Evolutionary conservation across 768 basidiomycete species (phyloP), one percentile per base, ranked within the genome.

Genomic region (Psilocybe subaeruginosa): DNA sequence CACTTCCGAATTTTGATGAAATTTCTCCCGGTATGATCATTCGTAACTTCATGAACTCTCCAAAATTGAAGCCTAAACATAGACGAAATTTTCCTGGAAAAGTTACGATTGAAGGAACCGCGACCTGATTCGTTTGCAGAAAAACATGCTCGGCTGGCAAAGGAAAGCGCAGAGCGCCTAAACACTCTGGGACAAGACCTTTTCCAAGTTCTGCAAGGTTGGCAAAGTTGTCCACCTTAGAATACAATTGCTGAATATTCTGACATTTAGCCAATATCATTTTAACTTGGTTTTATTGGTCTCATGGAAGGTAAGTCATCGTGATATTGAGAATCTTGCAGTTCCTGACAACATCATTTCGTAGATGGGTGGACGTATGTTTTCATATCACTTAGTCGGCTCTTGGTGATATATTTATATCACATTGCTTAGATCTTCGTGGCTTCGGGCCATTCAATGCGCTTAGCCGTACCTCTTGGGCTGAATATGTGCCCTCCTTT

Each of bases 271-370:
- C 89, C 8, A 78, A 82, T 47, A 77, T 88, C 12, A 77, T 92
- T 46, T 74, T 91, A 47, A 81, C 82, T 8, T 90, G 89, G 87
- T 90, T 88, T 71, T 89, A 89, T 66, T 90, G 87, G 84, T 86
- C 82, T 50, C 86, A 91, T 70, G 87, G 87, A 51, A 87, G 83
- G 88, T 86, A 62, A 62, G 80, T 67, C n/a, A 58, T 31, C 23
- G 41, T 46, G 30, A n/a, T 35, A 56, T 47, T 17, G 16, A 56
- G 51, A 35, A 8, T 29, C 31, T 9, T n/a, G 35, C 37, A 17
- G 37, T 49, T 45, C 27, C 33, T 17, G 33, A 48, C 31, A 17
- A 27, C 12, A 45, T 19, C 52, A 41, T 33, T 41, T n/a, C 50
- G 8, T 55, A 90, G 89, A 81, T 91, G 89, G 89, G 85, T 88